Evolutionary conservation across 164 flowering plant genomes (phyloP).

Genomic region (Warburgia ugandensis): DNA sequence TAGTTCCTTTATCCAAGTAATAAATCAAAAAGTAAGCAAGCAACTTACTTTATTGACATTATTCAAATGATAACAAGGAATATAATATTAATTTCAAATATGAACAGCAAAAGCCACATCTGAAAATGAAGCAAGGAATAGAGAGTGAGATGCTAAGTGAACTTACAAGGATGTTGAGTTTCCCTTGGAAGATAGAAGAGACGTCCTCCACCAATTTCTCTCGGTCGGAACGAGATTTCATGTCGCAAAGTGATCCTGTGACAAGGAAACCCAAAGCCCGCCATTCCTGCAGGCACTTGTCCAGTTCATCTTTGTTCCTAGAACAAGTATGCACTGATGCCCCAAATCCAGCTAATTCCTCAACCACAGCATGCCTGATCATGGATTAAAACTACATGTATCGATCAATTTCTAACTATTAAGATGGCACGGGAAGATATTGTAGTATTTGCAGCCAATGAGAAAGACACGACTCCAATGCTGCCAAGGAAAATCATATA

Average conservation of each 20-base stretch:
- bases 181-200: slow-evolving; percentile 23
- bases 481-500: no score
- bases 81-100: no score
- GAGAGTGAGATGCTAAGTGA: background rate
- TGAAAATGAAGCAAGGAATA: background rate
- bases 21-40: no score
- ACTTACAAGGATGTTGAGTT: slow-evolving; percentile 39
- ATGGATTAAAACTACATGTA: background rate
- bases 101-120: background rate
- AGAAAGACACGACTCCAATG: no score
- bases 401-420: background rate
- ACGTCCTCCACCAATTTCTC: slow-evolving; percentile 24
- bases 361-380: slow-evolving; percentile 34
- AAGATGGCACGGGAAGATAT: background rate
- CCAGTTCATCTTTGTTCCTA: slow-evolving; percentile 26
- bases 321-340: slow-evolving; percentile 37
- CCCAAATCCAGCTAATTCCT: slow-evolving; percentile 38
- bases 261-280: slow-evolving; percentile 27
- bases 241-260: slow-evolving; percentile 33
- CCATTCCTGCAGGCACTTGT: slow-evolving; percentile 30
- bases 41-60: no score
- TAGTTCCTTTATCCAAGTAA: no score
- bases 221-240: slow-evolving; percentile 19
- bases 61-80: no score
- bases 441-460: no score